phyloP scores from a whole-genome alignment of 1,284 basidiomycete genomes.

The Microbotryum saponariae region DNA sequence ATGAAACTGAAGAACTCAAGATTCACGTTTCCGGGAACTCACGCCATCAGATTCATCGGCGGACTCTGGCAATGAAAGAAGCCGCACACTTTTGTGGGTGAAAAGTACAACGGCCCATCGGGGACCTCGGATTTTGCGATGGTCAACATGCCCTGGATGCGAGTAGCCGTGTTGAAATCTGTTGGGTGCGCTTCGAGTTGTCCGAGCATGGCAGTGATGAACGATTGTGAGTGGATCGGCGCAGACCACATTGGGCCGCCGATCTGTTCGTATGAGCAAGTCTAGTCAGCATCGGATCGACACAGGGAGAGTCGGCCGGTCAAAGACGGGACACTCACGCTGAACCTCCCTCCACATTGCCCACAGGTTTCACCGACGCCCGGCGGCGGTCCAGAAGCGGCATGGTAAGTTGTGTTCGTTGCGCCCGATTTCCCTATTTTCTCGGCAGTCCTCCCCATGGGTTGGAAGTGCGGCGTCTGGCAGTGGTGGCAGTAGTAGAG shows the following conservation, averaged over 20 bases:
- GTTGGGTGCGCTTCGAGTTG: conserved; percentile 49
- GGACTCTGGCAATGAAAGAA: conserved; percentile 76
- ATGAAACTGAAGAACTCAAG: background rate
- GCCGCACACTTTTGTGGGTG: conserved; percentile 70
- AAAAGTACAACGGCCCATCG: conserved; percentile 79
- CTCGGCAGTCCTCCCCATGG: conserved; percentile 52
- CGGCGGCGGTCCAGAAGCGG: conserved; percentile 62
- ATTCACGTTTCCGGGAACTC: conserved; percentile 40
- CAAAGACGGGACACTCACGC: conserved; percentile 47
- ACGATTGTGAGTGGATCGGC: conserved; percentile 68
- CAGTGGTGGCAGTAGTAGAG: conserved; percentile 77
- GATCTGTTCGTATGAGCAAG: conserved; percentile 46
- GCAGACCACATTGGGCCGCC: conserved; percentile 97
- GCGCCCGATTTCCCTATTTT: conserved; percentile 46
- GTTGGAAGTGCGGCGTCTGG: conserved; percentile 69
- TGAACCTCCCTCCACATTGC: conserved; percentile 69
- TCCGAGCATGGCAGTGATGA: conserved; percentile 65
- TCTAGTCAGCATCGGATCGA: conserved; percentile 11
- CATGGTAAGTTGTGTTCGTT: conserved; percentile 60
- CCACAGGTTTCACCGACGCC: conserved; percentile 54
- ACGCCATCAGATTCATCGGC: conserved; percentile 65
- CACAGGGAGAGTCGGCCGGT: background rate
- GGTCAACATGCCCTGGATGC: conserved; percentile 94
- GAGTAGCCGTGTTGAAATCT: conserved; percentile 67
- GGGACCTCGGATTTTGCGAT: conserved; percentile 88